Conservation (phyloP, 139 green algal species). For the Coelastrella sp. region DNA sequence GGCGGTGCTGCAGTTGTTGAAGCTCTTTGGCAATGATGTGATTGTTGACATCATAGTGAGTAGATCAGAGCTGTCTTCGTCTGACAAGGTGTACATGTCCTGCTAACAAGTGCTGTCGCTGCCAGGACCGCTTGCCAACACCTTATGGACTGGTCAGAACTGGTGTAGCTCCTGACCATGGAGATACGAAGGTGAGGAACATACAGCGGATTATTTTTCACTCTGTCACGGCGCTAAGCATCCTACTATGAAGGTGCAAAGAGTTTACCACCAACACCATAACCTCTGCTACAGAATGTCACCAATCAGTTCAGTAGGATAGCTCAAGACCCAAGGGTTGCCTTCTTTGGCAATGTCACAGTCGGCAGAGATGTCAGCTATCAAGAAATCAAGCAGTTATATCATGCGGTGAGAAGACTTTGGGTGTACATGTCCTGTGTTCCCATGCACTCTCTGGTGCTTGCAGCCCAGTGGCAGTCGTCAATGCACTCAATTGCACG, state of each 20-base stretch:
- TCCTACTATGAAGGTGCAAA: no score
- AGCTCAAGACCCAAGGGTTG: constrained; percentile 62
- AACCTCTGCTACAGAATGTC: constrained; percentile 79
- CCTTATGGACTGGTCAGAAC: constrained; percentile 96
- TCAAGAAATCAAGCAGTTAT: constrained; percentile 75
- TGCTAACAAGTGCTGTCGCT: no score
- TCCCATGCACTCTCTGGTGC: no score
- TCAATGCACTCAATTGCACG: no score
- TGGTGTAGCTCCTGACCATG: constrained; percentile 97
- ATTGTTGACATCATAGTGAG: constrained; percentile 67
- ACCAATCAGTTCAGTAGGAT: constrained; percentile 87
- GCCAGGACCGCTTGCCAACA: constrained; percentile 87
- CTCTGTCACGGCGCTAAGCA: no score
- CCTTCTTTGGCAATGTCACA: constrained; percentile 90
- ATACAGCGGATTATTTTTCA: no score
- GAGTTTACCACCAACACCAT: no score
- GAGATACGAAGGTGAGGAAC: constrained; percentile 87
- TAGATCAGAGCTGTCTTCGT: no score
- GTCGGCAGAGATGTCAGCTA: constrained; percentile 55
- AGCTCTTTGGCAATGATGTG: constrained; percentile 54
- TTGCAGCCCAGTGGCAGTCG: no score
- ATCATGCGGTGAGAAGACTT: constrained; percentile 79
- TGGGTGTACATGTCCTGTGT: no score
- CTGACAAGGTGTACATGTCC: no score
- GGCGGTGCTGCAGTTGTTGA: constrained; percentile 65